A percentile compares a stretch with the other conserved stretches of the same genome.
phyloP scores from a whole-genome alignment of 2,329 filamentous ascomycete species.

The Elsinoe batatas region DNA sequence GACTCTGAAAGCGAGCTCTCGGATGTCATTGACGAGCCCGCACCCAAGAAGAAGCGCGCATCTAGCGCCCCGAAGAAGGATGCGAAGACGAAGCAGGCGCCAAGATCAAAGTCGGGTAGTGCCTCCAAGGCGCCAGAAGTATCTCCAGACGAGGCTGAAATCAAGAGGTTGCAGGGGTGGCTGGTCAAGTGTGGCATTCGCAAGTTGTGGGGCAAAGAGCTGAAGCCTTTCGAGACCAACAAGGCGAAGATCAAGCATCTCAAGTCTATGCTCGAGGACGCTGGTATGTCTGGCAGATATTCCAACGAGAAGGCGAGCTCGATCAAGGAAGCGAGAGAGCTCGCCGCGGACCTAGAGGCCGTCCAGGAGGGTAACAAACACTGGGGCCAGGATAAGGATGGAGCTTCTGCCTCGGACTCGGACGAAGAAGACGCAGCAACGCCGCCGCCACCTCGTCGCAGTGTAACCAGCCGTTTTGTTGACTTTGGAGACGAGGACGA shows the following conservation, averaged over 20 bases:
- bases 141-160: conserved; percentile 62
- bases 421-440: conserved; percentile 20
- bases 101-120: conserved; percentile 27
- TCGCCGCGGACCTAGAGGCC: conserved; percentile 72
- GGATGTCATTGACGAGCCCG: conserved; percentile 66
- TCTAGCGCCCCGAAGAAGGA: conserved; percentile 25
- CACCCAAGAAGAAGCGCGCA: conserved; percentile 41
- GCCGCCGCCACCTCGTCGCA: conserved; percentile 16
- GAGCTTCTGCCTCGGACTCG: conserved; percentile 13
- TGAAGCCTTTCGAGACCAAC: conserved; percentile 63
- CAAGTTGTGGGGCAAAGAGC: conserved; percentile 81
- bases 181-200: conserved; percentile 83
- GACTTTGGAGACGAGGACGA: conserved; percentile 30
- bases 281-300: conserved; percentile 82
- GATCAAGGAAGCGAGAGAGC: conserved; percentile 79
- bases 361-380: conserved; percentile 70
- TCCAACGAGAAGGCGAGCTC: conserved; percentile 72
- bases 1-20: conserved; percentile 55
- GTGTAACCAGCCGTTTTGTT: conserved; percentile 24
- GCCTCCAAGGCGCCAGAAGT: conserved; percentile 28
- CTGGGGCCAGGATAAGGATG: conserved; percentile 51
- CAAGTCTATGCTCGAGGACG: conserved; percentile 64
- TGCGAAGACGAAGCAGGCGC: conserved; percentile 32
- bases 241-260: conserved; percentile 78
- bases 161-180: conserved; percentile 80